phyloP scores from a whole-genome alignment of 352 stramenopile genomes.

The Globisporangium canariense region DNA sequence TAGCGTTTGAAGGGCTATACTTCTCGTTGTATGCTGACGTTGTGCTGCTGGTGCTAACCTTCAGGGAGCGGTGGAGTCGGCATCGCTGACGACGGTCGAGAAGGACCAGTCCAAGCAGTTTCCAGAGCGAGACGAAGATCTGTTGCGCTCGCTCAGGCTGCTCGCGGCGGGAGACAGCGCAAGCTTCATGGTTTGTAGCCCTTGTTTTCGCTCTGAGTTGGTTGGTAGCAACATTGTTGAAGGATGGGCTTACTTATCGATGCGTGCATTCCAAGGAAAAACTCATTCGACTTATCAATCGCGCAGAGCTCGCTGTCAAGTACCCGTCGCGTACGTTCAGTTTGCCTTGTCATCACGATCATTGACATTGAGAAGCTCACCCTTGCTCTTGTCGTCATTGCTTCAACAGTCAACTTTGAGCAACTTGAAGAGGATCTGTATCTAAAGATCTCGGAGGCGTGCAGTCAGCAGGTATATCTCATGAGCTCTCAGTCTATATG shows the following conservation, averaged over 20 bases:
- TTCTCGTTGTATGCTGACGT: neutral
- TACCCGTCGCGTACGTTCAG: conserved; percentile 43
- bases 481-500: neutral
- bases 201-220: too few relatives aligned
- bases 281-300: conserved; percentile 77
- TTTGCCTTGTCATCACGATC: neutral
- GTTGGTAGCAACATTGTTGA: too few relatives aligned
- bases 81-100: conserved; percentile 79
- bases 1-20: neutral
- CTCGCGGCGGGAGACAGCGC: conserved; percentile 70
- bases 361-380: neutral
- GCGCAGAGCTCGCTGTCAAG: conserved; percentile 78
- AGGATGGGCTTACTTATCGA: neutral
- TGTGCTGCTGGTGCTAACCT: neutral
- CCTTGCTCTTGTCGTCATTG: neutral
- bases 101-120: conserved; percentile 87
- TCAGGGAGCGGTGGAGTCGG: conserved; percentile 64
- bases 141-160: conserved; percentile 62
- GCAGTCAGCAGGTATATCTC: conserved; percentile 42
- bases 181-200: conserved; percentile 55
- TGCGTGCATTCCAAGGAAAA: conserved; percentile 50
- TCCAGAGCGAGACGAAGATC: conserved; percentile 76
- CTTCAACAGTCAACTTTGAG: conserved; percentile 71
- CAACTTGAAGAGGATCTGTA: conserved; percentile 81
- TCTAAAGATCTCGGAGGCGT: conserved; percentile 58